phyloP scores from a whole-genome alignment of 1,139 yeast species.

The Debaryomyces sp. region DNA sequence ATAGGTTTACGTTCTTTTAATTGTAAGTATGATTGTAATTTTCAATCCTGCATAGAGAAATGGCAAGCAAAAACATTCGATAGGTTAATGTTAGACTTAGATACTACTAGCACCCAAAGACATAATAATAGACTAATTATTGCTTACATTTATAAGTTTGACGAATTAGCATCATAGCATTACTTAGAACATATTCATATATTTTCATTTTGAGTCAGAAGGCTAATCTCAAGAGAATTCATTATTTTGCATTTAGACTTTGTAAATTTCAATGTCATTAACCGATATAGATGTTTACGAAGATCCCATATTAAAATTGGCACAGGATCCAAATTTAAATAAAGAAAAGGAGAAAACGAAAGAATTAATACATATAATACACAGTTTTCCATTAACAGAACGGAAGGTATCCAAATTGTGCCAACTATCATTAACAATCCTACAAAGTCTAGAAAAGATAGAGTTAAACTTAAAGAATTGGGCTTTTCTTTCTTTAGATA shows the following conservation, averaged over 20 bases:
- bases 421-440: conserved; percentile 47
- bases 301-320: conserved; percentile 52
- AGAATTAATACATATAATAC: conserved; percentile 43
- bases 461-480: conserved; percentile 53
- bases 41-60: conserved; percentile 1
- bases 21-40: neutral
- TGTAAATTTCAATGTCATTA: conserved; percentile 13
- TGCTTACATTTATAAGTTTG: neutral
- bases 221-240: neutral
- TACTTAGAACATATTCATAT: neutral
- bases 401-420: conserved; percentile 53
- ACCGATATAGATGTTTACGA: conserved; percentile 31
- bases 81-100: neutral
- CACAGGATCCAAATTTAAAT: conserved; percentile 54
- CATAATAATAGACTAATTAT: neutral
- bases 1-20: neutral
- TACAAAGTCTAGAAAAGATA: conserved; percentile 53
- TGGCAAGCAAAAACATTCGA: conserved; percentile 3
- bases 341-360: conserved; percentile 46
- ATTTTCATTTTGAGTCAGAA: neutral
- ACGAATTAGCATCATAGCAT: neutral
- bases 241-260: neutral
- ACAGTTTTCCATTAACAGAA: conserved; percentile 47
- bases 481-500: conserved; percentile 60
- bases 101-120: neutral